Conservation (phyloP, 495 filamentous ascomycete species). For the Corynascus novoguineensis region DNA sequence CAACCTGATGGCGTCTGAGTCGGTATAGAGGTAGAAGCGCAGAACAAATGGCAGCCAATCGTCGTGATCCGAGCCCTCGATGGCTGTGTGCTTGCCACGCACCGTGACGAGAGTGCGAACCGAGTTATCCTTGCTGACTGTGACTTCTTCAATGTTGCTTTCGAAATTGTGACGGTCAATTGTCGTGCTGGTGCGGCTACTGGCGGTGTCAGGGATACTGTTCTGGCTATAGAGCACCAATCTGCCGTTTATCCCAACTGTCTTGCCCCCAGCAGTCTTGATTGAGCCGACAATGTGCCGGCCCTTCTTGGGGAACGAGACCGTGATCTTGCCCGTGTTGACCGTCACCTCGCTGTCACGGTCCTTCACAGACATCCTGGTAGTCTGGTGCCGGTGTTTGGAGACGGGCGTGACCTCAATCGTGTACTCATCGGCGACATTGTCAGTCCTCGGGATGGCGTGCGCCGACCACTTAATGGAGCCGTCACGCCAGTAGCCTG, state of each 20-base stretch:
- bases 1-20: not conserved
- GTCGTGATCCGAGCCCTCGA: not conserved
- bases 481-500: slow-evolving; percentile 3
- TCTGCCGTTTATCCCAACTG: not conserved
- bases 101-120: slow-evolving; percentile 3
- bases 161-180: slow-evolving; percentile 2
- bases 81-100: slow-evolving; percentile 5
- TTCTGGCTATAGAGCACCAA: slow-evolving; percentile 1
- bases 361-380: not conserved
- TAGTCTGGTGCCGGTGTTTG: not conserved
- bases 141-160: slow-evolving; percentile 4
- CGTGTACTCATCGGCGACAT: not conserved
- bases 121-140: not conserved
- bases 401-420: not conserved
- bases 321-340: slow-evolving; percentile 3
- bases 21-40: slow-evolving; percentile 4
- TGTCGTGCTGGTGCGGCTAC: not conserved
- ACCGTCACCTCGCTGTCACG: not conserved
- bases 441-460: not conserved
- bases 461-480: slow-evolving; percentile 10
- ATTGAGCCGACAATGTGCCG: slow-evolving; percentile 1
- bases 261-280: slow-evolving; percentile 6
- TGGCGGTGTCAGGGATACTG: not conserved
- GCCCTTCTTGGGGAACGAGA: not conserved
- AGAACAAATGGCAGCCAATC: slow-evolving; percentile 1